Base-by-base conservation (phyloP, 306 rosid species). In the Prunus campanulata region DNA sequence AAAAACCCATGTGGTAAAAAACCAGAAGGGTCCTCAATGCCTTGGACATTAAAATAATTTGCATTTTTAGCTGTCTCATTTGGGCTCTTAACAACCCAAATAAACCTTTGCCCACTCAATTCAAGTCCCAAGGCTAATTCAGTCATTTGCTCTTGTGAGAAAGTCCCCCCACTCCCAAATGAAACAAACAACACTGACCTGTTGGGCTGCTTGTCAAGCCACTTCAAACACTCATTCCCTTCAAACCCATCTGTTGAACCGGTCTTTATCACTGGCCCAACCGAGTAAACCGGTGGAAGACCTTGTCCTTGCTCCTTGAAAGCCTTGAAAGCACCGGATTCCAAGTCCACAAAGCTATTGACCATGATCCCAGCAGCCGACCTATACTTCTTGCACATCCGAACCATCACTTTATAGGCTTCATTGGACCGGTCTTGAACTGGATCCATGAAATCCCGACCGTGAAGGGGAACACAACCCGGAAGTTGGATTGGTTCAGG, bases 291-390 rank as follows among this genome's bases (percentile, higher is more conserved):
- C 1, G 25, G 70, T 3, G 69, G 76, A 15, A 46, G 15, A n/a
- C 8, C 16, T 22, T 1, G 32, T 48, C 55, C 44, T 16, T 48
- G 14, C 2, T 65, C 78, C 19, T 22, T 22, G 71, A 83, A 42
- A 46, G 83, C 83, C 68, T 74, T 83, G 11, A 79, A 69, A 51
- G 65, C 78, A 24, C 44, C 54, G 2, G 77, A 55, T 66, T 83
- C 78, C 64, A 83, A 9, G 1, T 39, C 83, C 47, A 3, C 8
- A 18, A 75, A 79, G 42, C 80, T 78, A 22, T 78, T 83, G 6
- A 75, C 61, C 49, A 75, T 47, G 6, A 79, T 75, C 39, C 78
- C 75, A 8, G 54, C 72, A 3, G 56, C 75, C 5, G 52, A 25
- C 11, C 2, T 19, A 0, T 12, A 0, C 35, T 6, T n/a, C 59